phyloP scores from a whole-genome alignment of 306 rosid genomes.

The Gleditsia sinensis region DNA sequence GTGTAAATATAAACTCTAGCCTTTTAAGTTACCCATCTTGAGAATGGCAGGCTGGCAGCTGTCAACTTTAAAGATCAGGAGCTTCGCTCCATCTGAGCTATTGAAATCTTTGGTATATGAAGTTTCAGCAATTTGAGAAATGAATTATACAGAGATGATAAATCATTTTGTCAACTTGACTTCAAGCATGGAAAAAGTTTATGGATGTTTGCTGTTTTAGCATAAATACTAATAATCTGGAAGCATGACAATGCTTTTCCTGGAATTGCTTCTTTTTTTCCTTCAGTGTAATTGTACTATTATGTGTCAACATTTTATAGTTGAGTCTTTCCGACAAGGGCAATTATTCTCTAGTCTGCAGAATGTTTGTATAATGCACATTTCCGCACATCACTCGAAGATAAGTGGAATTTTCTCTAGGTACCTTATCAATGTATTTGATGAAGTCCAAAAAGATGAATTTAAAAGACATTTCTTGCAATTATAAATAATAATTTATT shows the following conservation, averaged over 20 bases:
- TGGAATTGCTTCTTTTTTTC: background rate
- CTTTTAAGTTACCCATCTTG: background rate
- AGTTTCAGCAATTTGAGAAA: background rate
- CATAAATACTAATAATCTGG: background rate
- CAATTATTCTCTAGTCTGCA: background rate
- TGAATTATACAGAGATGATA: background rate
- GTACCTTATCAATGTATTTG: background rate
- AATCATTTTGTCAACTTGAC: background rate
- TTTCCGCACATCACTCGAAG: background rate
- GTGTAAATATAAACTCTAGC: background rate
- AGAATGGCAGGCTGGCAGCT: background rate
- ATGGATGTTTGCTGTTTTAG: background rate
- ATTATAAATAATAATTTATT: slow-evolving; percentile 8
- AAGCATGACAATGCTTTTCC: background rate
- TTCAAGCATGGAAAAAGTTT: background rate
- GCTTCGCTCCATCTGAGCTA: background rate
- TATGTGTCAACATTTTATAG: background rate
- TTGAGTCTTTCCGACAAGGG: background rate
- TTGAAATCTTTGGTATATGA: background rate
- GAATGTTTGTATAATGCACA: background rate
- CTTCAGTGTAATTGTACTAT: slow-evolving; percentile 1
- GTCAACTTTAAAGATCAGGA: background rate
- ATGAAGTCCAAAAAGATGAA: background rate
- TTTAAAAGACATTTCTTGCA: background rate
- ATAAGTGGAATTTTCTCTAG: background rate